These are phyloP conservation scores for Bombardia bombarda DNA, from an alignment of 495 filamentous ascomycete species.

Conservation along the genomic window DNA sequence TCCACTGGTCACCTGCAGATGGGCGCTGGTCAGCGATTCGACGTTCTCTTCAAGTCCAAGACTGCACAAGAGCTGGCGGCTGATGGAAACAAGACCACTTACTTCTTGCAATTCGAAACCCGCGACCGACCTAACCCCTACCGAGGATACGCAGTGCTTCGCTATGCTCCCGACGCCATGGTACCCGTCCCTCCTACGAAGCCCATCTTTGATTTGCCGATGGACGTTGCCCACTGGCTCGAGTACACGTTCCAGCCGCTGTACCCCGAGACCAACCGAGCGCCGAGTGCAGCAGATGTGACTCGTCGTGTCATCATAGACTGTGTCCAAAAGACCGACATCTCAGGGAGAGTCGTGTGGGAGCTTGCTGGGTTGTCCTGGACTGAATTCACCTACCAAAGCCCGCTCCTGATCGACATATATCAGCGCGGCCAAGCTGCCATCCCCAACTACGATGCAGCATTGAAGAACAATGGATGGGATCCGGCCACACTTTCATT, in stretches of 20 bases:
- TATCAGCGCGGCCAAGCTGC: conserved; percentile 37
- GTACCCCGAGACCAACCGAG: conserved; percentile 21
- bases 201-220: conserved; percentile 31
- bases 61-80: conserved; percentile 30
- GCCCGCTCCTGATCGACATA: conserved; percentile 48
- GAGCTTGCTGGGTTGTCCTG: conserved; percentile 30
- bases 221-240: conserved; percentile 35
- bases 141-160: conserved; percentile 45
- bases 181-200: conserved; percentile 14
- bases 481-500: conserved; percentile 44
- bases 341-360: conserved; percentile 13
- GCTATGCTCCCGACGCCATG: conserved; percentile 27
- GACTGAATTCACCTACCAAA: conserved; percentile 32
- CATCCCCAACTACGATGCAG: conserved; percentile 33
- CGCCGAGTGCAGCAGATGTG: conserved; percentile 42
- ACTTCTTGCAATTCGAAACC: conserved; percentile 48
- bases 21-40: conserved; percentile 48
- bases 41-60: conserved; percentile 42
- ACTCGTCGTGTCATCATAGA: conserved; percentile 42
- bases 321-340: conserved; percentile 21
- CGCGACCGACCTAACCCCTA: conserved; percentile 35
- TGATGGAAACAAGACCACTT: conserved; percentile 35
- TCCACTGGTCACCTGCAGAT: conserved; percentile 44
- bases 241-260: conserved; percentile 48
- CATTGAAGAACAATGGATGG: conserved; percentile 41